phyloP scores from a whole-genome alignment of 2,329 filamentous ascomycete genomes.

The Lecanoromycetidae sp. region DNA sequence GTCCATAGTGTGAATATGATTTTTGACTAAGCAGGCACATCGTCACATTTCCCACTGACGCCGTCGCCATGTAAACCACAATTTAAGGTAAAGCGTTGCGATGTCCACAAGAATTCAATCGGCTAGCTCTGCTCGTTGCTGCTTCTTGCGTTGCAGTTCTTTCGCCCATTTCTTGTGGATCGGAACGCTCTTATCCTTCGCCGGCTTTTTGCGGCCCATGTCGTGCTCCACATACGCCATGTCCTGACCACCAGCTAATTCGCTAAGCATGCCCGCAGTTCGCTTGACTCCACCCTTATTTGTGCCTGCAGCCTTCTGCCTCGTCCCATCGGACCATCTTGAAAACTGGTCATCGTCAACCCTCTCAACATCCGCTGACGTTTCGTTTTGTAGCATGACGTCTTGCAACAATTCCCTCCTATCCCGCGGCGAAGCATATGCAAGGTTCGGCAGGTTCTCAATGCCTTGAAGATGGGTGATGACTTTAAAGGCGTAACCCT shows the following conservation, averaged over 20 bases:
- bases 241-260: conserved; percentile 80
- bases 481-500: conserved; percentile 97
- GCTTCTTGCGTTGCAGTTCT: conserved; percentile 46
- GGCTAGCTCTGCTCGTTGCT: conserved; percentile 30
- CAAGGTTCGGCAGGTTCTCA: conserved; percentile 67
- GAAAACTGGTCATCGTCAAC: conserved; percentile 57
- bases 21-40: no score
- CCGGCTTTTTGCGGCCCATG: conserved; percentile 55
- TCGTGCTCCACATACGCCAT: conserved; percentile 74
- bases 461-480: conserved; percentile 92
- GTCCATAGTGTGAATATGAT: no score
- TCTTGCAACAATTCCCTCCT: conserved; percentile 78
- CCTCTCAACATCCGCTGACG: conserved; percentile 57
- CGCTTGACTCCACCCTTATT: conserved; percentile 53
- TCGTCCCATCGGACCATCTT: conserved; percentile 36
- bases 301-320: conserved; percentile 30
- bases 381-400: conserved; percentile 78
- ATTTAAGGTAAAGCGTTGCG: no score
- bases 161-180: conserved; percentile 57
- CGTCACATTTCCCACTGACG: background rate
- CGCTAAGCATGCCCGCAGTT: conserved; percentile 72
- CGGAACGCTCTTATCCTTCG: conserved; percentile 50
- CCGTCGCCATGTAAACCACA: background rate
- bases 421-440: conserved; percentile 66
- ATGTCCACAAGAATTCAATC: no score